Percentiles rank a stretch among this genome's conserved stretches.
Conservation (phyloP, 176 grass and related monocot genomes). For the Carex scoparia region DNA sequence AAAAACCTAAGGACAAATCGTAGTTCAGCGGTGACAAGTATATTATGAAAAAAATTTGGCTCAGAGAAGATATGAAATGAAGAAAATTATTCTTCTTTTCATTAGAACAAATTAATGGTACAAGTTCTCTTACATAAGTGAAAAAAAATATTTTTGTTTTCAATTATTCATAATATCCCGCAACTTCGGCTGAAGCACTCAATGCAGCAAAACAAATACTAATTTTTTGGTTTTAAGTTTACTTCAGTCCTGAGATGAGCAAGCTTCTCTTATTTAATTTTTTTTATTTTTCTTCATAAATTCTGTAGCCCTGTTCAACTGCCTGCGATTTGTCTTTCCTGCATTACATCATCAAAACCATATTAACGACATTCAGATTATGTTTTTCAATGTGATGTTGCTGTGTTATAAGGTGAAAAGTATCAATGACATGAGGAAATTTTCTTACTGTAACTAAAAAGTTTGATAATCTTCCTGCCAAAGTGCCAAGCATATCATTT, state of each 20-base stretch:
- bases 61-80: not conserved
- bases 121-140: not conserved
- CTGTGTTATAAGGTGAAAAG: not conserved
- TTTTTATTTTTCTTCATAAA: not conserved
- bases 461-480: not conserved
- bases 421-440: not conserved
- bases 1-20: too few relatives aligned
- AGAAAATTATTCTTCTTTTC: not conserved
- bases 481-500: not conserved
- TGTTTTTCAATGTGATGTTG: not conserved
- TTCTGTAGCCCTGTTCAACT: constrained; percentile 3
- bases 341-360: not conserved
- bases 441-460: not conserved
- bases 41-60: not conserved
- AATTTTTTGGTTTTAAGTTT: not conserved
- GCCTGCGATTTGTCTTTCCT: not conserved
- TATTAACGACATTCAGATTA: not conserved
- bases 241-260: not conserved
- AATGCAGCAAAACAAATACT: not conserved
- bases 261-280: not conserved
- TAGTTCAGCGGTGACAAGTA: too few relatives aligned
- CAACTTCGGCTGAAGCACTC: not conserved
- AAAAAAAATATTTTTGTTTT: constrained; percentile 1
- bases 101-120: not conserved
- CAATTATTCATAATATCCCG: constrained; percentile 4